Conservation (phyloP, 441 rosid species). For the Pelargonium fulgidum region DNA sequence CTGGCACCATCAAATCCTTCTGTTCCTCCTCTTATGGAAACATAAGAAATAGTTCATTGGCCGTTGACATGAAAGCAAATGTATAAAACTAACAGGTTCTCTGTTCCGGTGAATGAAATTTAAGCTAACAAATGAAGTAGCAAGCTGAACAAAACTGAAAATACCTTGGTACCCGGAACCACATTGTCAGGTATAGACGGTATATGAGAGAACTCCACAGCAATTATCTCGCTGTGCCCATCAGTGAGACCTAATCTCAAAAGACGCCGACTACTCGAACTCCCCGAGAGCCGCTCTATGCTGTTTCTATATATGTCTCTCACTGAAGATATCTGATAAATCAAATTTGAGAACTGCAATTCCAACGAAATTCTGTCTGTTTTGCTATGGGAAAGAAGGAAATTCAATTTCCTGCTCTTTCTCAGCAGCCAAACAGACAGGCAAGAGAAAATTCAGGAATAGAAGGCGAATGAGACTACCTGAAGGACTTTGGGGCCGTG, state of each 20-base stretch:
- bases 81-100: not conserved
- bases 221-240: conserved; percentile 59
- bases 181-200: conserved; percentile 49
- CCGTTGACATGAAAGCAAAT: not conserved
- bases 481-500: conserved; percentile 78
- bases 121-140: not conserved
- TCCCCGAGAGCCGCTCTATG: conserved; percentile 43
- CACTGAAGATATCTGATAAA: conserved; percentile 50
- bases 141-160: conserved; percentile 7
- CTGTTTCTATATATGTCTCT: conserved; percentile 68
- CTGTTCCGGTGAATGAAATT: not conserved
- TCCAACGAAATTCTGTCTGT: not conserved
- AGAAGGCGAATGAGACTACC: conserved; percentile 24
- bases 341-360: not conserved
- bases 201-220: conserved; percentile 61
- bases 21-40: too few relatives aligned
- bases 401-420: too few relatives aligned
- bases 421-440: conserved; percentile 4
- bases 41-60: too few relatives aligned
- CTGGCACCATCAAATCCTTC: too few relatives aligned
- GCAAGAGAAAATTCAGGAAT: not conserved
- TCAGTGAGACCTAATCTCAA: conserved; percentile 55
- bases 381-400: too few relatives aligned
- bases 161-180: conserved; percentile 86
- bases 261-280: conserved; percentile 44